Base-by-base conservation (phyloP, 805 yeast genomes). In the Candida bentonensis region DNA sequence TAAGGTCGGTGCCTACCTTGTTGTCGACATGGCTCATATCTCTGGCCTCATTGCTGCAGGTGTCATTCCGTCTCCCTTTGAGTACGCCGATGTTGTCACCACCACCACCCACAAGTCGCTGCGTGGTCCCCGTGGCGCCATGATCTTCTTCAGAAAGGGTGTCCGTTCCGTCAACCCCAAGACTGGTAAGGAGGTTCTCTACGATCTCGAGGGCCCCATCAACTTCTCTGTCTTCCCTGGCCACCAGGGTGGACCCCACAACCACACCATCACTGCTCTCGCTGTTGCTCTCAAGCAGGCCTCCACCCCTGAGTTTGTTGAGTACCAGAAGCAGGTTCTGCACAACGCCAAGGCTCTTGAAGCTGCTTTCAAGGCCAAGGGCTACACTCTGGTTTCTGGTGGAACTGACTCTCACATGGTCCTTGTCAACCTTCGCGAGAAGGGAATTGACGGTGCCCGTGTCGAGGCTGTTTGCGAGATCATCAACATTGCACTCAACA, bases 241-340 rank as follows among this genome's bases (percentile, higher is more conserved):
- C 54, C 98, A 92, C 69, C 98, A 92, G 73, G 98, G 98, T 73
- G 98, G 98, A 64, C 98, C 98, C 58, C 97, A 92, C 70, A 92
- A 92, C 74, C 98, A 92, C 71, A 92, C 98, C 54, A 92, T 92
- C 63, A 82, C 96, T 55, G 98, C 97, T 27, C 70, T 92, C 58
- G 96, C 97, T 15, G 92, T 88, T 51, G 97, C 98, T 43, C 77
- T 92, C 63, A 87, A 87, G 65, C 98, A 92, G 72, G 94, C 95
- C 49, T 73, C 77, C 51, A 71, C 85, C 43, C 94, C 94, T 48
- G 96, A 88, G 66, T 92, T 81, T 70, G 82, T 76, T 64, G 82
- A 76, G 60, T 89, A 89, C 70, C 98, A 92, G 72, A 62, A 72
- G 59, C 83, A 83, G 61, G 96, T 92, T 34, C 69, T 89, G 58